A percentile compares a stretch with the other conserved stretches of the same genome.
These are phyloP conservation scores for Blastobotrys apis DNA, from an alignment of 1,139 yeast genomes.

Conservation along the genomic window DNA sequence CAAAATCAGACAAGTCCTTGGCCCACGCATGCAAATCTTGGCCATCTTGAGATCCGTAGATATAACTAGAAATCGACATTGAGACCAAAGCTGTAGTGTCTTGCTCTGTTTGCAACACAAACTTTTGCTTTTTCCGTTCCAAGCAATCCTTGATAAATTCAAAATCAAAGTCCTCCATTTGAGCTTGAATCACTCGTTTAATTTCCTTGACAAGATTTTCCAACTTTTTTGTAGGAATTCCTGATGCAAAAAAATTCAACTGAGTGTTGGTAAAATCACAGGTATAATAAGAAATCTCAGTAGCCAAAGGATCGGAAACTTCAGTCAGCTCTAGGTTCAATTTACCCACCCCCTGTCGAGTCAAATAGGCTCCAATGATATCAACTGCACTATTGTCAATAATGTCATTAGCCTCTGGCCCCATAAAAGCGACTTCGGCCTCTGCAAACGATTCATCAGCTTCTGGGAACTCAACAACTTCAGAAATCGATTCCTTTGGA, in stretches of 20 bases:
- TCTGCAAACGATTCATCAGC: slow-evolving; percentile 84
- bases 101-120: slow-evolving; percentile 61
- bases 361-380: slow-evolving; percentile 67
- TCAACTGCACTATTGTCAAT: slow-evolving; percentile 63
- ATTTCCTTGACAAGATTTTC: slow-evolving; percentile 50
- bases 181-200: slow-evolving; percentile 49
- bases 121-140: slow-evolving; percentile 59
- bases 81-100: slow-evolving; percentile 58
- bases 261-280: slow-evolving; percentile 58
- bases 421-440: slow-evolving; percentile 71
- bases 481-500: slow-evolving; percentile 38
- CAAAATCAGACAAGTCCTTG: slow-evolving; percentile 57
- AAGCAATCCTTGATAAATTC: slow-evolving; percentile 62
- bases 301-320: slow-evolving; percentile 76
- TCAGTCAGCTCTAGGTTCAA: slow-evolving; percentile 74
- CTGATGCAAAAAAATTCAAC: slow-evolving; percentile 55
- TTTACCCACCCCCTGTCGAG: slow-evolving; percentile 55
- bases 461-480: slow-evolving; percentile 77
- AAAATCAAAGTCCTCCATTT: slow-evolving; percentile 56
- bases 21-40: slow-evolving; percentile 53
- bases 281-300: slow-evolving; percentile 62
- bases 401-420: slow-evolving; percentile 58
- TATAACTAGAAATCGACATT: slow-evolving; percentile 69
- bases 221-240: slow-evolving; percentile 71
- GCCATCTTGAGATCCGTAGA: slow-evolving; percentile 68